phyloP scores from a whole-genome alignment of 441 rosid genomes.

The Biscutella laevigata region DNA sequence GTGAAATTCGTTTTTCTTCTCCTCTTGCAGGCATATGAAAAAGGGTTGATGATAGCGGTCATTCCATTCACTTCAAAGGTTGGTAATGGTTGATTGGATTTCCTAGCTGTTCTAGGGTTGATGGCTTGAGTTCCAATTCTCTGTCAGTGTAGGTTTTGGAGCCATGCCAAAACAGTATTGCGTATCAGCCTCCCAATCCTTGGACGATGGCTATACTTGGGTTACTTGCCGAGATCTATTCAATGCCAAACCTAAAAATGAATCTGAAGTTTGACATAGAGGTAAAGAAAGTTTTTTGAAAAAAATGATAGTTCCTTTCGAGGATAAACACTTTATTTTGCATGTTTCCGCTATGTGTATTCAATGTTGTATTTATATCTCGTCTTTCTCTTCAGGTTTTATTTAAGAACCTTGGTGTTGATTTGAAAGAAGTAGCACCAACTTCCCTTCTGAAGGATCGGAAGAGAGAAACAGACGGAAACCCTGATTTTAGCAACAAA shows the following conservation, averaged over 20 bases:
- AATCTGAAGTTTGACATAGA: constrained; percentile 98
- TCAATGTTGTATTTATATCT: background rate
- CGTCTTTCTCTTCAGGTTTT: constrained; percentile 46
- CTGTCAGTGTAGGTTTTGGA: constrained; percentile 61
- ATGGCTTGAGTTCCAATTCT: constrained; percentile 2
- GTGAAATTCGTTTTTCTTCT: background rate
- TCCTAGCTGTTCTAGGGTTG: constrained; percentile 8
- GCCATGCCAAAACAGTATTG: constrained; percentile 93
- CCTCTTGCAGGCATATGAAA: constrained; percentile 81
- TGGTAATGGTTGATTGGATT: constrained; percentile 13
- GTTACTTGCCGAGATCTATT: constrained; percentile 83
- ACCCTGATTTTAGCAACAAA: constrained; percentile 95
- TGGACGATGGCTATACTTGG: constrained; percentile 99
- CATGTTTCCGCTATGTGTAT: background rate
- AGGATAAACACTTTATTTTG: background rate
- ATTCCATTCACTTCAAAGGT: constrained; percentile 99
- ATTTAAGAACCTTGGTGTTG: constrained; percentile 87
- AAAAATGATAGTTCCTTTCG: background rate
- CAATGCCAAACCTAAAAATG: constrained; percentile 98
- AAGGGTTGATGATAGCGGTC: constrained; percentile 98
- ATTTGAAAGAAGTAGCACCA: constrained; percentile 82
- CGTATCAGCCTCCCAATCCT: constrained; percentile 98
- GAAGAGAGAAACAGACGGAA: constrained; percentile 90
- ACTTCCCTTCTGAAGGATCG: constrained; percentile 91
- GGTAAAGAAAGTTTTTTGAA: constrained; percentile 34